Percentiles rank a stretch among this genome's conserved stretches.
Conservation (phyloP, 176 grass and related monocot species). For the Raddia distichophylla region DNA sequence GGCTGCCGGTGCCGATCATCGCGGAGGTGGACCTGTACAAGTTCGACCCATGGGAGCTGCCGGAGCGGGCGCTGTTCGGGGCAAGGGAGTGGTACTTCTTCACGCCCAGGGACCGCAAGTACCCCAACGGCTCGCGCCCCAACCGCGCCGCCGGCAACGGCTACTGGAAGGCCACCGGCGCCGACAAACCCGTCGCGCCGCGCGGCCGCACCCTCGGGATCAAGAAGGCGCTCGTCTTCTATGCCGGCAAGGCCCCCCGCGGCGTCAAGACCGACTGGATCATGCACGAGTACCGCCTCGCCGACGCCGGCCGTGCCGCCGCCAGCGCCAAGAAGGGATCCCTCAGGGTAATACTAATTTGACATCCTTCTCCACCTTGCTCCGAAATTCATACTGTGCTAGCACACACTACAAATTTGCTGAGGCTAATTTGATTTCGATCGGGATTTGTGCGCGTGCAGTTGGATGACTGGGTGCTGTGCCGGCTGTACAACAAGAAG, state of each 20-base stretch:
- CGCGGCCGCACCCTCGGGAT: constrained; percentile 53
- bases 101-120: constrained; percentile 59
- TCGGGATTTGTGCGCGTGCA: constrained; percentile 17
- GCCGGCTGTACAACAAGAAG: constrained; percentile 88
- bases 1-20: constrained; percentile 66
- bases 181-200: constrained; percentile 55
- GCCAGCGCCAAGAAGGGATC: constrained; percentile 48
- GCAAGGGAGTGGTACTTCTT: constrained; percentile 66
- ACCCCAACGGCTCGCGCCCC: constrained; percentile 49
- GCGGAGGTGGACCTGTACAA: constrained; percentile 96
- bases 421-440: background rate
- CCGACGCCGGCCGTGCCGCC: constrained; percentile 38
- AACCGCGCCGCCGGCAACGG: constrained; percentile 60
- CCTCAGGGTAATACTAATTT: constrained; percentile 38
- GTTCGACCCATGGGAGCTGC: constrained; percentile 80
- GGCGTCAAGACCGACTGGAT: constrained; percentile 94
- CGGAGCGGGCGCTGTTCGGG: constrained; percentile 58
- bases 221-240: constrained; percentile 96
- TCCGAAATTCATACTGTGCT: too few species aligned
- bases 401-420: background rate
- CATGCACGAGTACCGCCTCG: constrained; percentile 89
- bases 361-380: too few species aligned
- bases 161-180: constrained; percentile 68
- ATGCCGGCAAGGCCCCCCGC: constrained; percentile 73
- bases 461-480: constrained; percentile 92